phyloP scores from a whole-genome alignment of 257 asterid genomes.

The Plectranthus barbatus region DNA sequence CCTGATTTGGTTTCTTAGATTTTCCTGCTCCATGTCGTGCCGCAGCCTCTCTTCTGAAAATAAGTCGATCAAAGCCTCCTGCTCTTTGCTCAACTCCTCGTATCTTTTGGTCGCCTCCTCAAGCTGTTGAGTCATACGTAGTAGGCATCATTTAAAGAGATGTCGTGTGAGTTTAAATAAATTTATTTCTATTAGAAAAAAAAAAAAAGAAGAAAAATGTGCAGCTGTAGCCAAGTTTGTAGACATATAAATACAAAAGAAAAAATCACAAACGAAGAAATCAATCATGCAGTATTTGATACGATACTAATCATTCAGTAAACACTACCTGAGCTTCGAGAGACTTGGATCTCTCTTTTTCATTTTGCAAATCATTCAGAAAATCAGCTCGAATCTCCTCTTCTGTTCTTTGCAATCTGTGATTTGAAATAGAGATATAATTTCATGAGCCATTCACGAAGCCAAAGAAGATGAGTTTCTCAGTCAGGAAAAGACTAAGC shows the following conservation, averaged over 20 bases:
- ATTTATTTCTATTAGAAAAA: neutral
- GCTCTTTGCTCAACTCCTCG: no score
- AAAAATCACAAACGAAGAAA: neutral
- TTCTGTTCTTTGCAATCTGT: conserved; percentile 65
- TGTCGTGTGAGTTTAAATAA: neutral
- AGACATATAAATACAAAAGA: neutral
- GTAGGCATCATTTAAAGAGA: neutral
- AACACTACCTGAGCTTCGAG: conserved; percentile 65
- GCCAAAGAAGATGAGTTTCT: neutral
- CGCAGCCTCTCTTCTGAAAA: conserved; percentile 91
- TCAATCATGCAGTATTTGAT: no score
- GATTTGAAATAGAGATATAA: neutral
- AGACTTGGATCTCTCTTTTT: conserved; percentile 57
- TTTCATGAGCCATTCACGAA: neutral
- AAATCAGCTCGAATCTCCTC: conserved; percentile 68
- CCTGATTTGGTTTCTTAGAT: no score
- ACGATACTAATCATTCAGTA: neutral
- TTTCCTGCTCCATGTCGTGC: conserved; percentile 64
- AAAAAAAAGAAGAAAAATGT: neutral
- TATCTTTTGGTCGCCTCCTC: no score
- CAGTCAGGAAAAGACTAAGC: conserved; percentile 10
- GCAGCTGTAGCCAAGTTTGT: neutral
- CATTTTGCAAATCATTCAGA: conserved; percentile 53
- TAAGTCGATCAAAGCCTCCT: no score
- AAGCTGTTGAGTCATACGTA: conserved; percentile 44